Evolutionary conservation across 768 basidiomycete species (phyloP).

Genomic region (Russula virescens): DNA sequence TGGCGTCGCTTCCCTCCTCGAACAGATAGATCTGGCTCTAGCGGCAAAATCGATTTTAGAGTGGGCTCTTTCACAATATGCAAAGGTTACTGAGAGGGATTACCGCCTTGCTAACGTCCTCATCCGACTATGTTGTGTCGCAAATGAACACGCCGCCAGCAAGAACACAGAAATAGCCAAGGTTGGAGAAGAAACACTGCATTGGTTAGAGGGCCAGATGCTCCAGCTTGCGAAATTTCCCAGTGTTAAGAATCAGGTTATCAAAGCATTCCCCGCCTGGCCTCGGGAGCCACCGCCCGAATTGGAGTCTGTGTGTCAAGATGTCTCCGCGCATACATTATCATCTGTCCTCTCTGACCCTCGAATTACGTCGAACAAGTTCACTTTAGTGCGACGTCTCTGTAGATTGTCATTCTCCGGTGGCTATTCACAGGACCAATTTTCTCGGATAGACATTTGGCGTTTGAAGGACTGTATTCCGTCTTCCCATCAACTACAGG

Average conservation of each 20-base stretch:
- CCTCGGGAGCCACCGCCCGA: conserved; percentile 52
- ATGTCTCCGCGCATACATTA: conserved; percentile 43
- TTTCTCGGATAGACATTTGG: conserved; percentile 71
- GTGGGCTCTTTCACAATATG: conserved; percentile 63
- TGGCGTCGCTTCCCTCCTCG: conserved; percentile 58
- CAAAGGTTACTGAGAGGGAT: conserved; percentile 37
- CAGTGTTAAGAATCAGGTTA: conserved; percentile 38
- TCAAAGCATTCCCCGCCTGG: conserved; percentile 68
- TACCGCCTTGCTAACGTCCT: conserved; percentile 58
- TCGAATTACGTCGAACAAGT: conserved; percentile 67
- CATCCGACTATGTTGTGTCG: conserved; percentile 58
- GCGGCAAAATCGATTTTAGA: conserved; percentile 71
- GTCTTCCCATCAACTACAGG: conserved; percentile 43
- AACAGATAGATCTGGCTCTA: conserved; percentile 59
- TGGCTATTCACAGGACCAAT: conserved; percentile 40
- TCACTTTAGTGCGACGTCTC: conserved; percentile 66
- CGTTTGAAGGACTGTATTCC: conserved; percentile 76
- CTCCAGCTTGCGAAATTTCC: conserved; percentile 37
- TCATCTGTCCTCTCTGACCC: conserved; percentile 52
- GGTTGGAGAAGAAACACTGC: conserved; percentile 45
- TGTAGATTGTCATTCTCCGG: conserved; percentile 40
- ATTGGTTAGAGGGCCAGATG: conserved; percentile 60
- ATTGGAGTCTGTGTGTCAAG: conserved; percentile 41
- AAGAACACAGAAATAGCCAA: conserved; percentile 29
- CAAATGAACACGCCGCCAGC: conserved; percentile 46